A percentile compares a stretch with the other conserved stretches of the same genome.
Evolutionary conservation across 768 basidiomycete species (phyloP).

Genomic region (Gloeostereum incarnatum): DNA sequence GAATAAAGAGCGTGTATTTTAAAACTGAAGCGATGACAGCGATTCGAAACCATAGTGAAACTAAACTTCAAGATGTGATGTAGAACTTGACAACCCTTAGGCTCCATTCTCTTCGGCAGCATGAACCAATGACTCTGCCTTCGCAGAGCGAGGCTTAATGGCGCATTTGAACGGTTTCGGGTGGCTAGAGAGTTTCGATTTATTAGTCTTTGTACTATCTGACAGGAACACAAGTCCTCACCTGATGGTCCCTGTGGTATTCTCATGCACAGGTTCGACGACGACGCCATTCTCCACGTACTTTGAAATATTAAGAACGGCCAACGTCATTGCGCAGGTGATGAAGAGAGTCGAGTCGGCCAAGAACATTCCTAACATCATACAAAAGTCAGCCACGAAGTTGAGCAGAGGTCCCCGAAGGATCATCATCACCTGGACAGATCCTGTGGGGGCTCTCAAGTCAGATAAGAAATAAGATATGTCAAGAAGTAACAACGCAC

Average conservation of each 20-base stretch:
- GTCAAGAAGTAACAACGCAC: conserved; percentile 18
- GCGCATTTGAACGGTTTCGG: conserved; percentile 54
- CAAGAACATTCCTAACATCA: conserved; percentile 33
- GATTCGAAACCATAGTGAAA: too few relatives aligned
- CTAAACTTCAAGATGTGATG: too few relatives aligned
- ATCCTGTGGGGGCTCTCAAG: conserved; percentile 16
- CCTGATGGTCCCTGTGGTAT: conserved; percentile 61
- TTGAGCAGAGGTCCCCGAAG: conserved; percentile 3
- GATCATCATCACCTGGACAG: conserved; percentile 33
- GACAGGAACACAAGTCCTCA: conserved; percentile 10
- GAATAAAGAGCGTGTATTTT: too few relatives aligned
- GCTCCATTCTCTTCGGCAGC: conserved; percentile 34
- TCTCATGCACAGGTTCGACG: conserved; percentile 44
- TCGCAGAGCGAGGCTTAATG: conserved; percentile 52
- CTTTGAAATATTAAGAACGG: conserved; percentile 43
- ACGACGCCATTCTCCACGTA: conserved; percentile 31
- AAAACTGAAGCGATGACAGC: too few relatives aligned
- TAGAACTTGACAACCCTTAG: too few relatives aligned
- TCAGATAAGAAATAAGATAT: conserved; percentile 3
- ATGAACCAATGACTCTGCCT: conserved; percentile 43
- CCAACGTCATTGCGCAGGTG: conserved; percentile 39
- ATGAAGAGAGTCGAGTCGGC: conserved; percentile 48
- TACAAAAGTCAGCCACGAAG: conserved; percentile 5
- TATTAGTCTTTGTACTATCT: neutral
- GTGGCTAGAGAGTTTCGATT: conserved; percentile 32